Evolutionary conservation across 768 basidiomycete species (phyloP), one percentile per base, ranked within the genome.

Genomic region (Infundibulicybe gibba): DNA sequence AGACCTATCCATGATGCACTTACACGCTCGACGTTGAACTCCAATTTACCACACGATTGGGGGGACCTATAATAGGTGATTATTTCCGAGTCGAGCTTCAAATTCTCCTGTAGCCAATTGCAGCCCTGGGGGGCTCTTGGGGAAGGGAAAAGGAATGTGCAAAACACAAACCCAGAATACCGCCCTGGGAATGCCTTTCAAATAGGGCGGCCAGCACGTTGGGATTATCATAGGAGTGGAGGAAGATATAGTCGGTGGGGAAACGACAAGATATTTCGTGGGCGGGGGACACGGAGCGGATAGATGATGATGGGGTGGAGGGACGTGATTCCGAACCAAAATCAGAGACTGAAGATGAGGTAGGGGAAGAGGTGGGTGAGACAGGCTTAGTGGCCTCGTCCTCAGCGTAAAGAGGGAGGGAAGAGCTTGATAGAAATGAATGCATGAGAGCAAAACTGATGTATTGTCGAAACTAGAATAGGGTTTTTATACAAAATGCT

Each of bases 321-420:
- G 70, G 61, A 19, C 67, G 70, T 14, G 60, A 57, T 43, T 65
- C 55, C 19, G 56, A 61, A 48, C 58, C 64, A 43, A 63, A 60
- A 25, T 62, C 61, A 25, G 68, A 68, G 17, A 58, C 57, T 11
- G 64, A 62, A 35, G 55, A 56, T n/a, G 65, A 64, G 16, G 63
- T 60, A 2, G 66, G 59, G 32, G 56, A 57, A n/a, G 54, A 50
- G 49, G 58, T 49, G 15, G 31, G 40, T 13, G 21, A 31, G 48
- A 35, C 14, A 44, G 40, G 40, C 8, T 25, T 25, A 25, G 4
- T 25, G 25, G 25, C 25, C 25, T 25, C 25, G 8, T 3, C 25
- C 25, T 8, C 25, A 25, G 25, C 25, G 25, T 25, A 3, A 34
- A 31, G 20, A 20, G 38, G 14, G 30, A 30, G 19, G 43, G 33